Percentiles rank a stretch among this genome's conserved stretches.
phyloP scores from a whole-genome alignment of 75 land plant genomes.

The Pinus taeda region DNA sequence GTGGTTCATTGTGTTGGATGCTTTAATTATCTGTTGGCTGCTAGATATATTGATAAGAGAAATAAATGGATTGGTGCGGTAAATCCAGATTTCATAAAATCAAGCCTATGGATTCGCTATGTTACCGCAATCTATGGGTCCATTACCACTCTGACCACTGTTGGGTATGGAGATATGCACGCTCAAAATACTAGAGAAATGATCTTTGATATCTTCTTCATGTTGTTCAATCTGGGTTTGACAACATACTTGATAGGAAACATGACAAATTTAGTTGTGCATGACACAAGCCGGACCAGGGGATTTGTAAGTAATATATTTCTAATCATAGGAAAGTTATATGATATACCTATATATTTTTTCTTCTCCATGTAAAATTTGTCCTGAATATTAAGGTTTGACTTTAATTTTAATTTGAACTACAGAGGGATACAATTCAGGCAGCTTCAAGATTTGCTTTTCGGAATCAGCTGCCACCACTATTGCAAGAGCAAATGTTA shows the following conservation, averaged over 20 bases:
- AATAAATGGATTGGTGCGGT: slow-evolving; percentile 52
- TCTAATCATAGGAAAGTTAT: neutral
- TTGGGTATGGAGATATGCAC: slow-evolving; percentile 62
- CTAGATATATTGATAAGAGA: slow-evolving; percentile 24
- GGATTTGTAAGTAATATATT: slow-evolving; percentile 35
- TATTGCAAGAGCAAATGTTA: slow-evolving; percentile 60
- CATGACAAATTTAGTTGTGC: slow-evolving; percentile 11
- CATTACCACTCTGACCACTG: slow-evolving; percentile 59
- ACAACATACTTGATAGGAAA: slow-evolving; percentile 57
- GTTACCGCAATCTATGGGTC: slow-evolving; percentile 56
- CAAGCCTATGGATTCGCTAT: slow-evolving; percentile 36
- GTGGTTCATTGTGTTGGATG: slow-evolving; percentile 11
- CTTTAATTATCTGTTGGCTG: slow-evolving; percentile 50
- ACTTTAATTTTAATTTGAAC: neutral
- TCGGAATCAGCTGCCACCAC: slow-evolving; percentile 44
- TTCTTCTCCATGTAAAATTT: too few relatives aligned
- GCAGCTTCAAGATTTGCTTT: slow-evolving; percentile 47
- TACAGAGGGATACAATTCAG: slow-evolving; percentile 64
- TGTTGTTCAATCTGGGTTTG: slow-evolving; percentile 52
- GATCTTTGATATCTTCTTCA: slow-evolving; percentile 43
- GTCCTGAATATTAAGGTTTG: neutral
- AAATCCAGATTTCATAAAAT: slow-evolving; percentile 29
- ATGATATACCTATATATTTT: neutral
- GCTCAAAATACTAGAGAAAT: slow-evolving; percentile 48
- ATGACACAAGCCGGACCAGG: slow-evolving; percentile 44